These are phyloP conservation scores for Neoboletus magnificus DNA, from an alignment of 768 basidiomycete genomes.

Conservation along the genomic window DNA sequence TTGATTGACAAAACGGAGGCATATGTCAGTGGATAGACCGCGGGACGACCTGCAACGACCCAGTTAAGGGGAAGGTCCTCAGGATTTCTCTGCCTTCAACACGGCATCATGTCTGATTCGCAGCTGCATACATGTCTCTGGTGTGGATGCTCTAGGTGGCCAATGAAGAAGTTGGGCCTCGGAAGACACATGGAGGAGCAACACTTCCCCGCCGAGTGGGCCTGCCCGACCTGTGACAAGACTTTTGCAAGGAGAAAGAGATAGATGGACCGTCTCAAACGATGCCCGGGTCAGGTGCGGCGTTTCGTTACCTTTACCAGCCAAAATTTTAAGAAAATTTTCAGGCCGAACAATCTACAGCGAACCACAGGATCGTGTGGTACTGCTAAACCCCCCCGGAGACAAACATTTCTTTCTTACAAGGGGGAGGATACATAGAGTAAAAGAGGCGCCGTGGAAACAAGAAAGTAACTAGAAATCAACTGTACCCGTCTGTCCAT, in stretches of 20 bases:
- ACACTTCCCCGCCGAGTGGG: background rate
- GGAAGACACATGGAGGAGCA: conserved; percentile 1
- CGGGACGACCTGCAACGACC: background rate
- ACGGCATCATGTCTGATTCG: background rate
- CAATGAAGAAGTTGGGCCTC: conserved; percentile 1
- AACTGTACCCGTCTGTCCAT: no score
- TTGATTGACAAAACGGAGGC: background rate
- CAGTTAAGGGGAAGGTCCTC: background rate
- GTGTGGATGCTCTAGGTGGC: background rate
- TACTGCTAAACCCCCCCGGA: no score
- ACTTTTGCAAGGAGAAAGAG: background rate
- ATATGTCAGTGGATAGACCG: conserved; percentile 2
- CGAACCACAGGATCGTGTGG: no score
- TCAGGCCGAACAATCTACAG: no score
- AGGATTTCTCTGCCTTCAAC: background rate
- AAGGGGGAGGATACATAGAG: no score
- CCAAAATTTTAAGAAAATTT: no score
- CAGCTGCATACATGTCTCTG: background rate
- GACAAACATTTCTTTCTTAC: no score
- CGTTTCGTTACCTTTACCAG: background rate
- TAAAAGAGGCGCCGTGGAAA: no score
- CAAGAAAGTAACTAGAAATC: no score
- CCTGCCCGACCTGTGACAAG: background rate
- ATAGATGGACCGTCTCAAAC: background rate
- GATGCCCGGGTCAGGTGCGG: background rate